Evolutionary conservation across 805 yeast genomes (phyloP).

Genomic region (Myxozyma vanderwaltii): DNA sequence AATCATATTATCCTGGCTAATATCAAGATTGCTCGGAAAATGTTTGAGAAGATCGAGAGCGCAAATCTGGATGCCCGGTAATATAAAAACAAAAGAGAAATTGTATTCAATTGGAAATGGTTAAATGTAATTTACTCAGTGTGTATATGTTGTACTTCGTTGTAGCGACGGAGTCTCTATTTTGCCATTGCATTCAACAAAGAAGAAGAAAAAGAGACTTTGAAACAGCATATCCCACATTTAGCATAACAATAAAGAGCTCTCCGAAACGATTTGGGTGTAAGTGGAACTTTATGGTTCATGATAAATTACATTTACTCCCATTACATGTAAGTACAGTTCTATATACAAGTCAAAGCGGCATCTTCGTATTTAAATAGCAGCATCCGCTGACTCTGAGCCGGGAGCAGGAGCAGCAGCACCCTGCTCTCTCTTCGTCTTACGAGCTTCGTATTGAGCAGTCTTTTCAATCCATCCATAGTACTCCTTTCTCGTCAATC

Average conservation of each 20-base stretch:
- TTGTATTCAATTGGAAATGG: too few species aligned
- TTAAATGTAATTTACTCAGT: too few species aligned
- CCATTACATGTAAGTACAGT: background rate
- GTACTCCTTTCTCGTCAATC: constrained; percentile 68
- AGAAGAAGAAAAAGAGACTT: too few species aligned
- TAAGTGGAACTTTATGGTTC: background rate
- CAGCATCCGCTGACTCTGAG: background rate
- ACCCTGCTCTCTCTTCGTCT: constrained; percentile 7
- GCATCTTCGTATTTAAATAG: background rate
- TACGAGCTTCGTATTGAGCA: constrained; percentile 10
- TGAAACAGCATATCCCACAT: too few species aligned
- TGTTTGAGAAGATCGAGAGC: constrained; percentile 46
- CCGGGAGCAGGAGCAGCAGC: background rate
- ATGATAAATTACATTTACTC: background rate
- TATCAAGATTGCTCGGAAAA: constrained; percentile 43
- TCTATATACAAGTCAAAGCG: background rate
- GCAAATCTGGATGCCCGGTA: constrained; percentile 14
- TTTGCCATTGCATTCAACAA: constrained; percentile 1
- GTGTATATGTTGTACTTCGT: too few species aligned
- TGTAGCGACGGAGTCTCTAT: background rate
- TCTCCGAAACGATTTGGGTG: background rate
- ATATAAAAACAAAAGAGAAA: background rate
- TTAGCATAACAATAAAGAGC: background rate
- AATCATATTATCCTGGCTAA: constrained; percentile 43
- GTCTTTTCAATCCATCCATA: constrained; percentile 25